These are phyloP conservation scores for Cyberlindnera meyerae DNA, from an alignment of 805 yeast genomes.

Conservation along the genomic window DNA sequence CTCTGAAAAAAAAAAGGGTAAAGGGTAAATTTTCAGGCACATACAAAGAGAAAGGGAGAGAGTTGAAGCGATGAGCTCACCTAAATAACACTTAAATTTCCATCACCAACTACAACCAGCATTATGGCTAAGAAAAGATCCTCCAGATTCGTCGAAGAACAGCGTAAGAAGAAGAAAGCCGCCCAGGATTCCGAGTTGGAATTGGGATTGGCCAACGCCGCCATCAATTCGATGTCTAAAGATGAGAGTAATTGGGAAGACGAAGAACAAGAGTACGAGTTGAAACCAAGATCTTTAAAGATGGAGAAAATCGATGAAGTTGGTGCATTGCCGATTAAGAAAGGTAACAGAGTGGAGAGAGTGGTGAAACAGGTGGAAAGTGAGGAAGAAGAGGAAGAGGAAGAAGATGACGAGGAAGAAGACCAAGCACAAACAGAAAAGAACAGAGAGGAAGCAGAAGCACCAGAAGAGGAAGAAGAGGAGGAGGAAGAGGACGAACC, in stretches of 20 bases:
- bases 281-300: constrained; percentile 54
- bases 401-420: constrained; percentile 24
- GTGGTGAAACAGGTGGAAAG: constrained; percentile 38
- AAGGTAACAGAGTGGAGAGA: constrained; percentile 71
- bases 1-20: no score
- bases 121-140: constrained; percentile 34
- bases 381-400: constrained; percentile 21
- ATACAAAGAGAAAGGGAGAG: neutral
- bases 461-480: constrained; percentile 15
- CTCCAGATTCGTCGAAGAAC: constrained; percentile 31
- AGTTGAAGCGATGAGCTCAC: neutral
- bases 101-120: no score
- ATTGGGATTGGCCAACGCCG: constrained; percentile 22
- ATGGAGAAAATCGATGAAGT: constrained; percentile 40
- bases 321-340: constrained; percentile 79
- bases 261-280: constrained; percentile 76
- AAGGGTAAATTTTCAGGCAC: no score
- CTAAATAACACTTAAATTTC: no score
- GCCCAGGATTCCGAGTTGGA: constrained; percentile 22
- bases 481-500: constrained; percentile 29
- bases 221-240: constrained; percentile 6
- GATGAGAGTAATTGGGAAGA: constrained; percentile 49
- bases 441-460: constrained; percentile 5
- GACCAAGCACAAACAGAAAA: constrained; percentile 25
- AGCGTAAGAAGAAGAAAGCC: constrained; percentile 22